These are phyloP conservation scores for Ceratobasidium sp. DNA, from an alignment of 1,284 basidiomycete species.

Conservation along the genomic window DNA sequence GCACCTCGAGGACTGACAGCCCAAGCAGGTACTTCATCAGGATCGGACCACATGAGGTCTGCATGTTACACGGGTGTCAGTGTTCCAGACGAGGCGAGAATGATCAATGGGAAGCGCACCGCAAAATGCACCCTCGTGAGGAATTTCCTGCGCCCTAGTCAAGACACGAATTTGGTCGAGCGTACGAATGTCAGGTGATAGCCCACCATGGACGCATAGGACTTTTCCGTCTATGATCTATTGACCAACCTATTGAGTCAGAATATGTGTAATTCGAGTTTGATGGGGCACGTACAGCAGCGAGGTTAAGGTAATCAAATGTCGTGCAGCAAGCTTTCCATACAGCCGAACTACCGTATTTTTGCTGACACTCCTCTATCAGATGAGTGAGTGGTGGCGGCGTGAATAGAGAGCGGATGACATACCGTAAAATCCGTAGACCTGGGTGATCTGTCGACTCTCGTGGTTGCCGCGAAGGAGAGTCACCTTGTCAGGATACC, in stretches of 20 bases:
- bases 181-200: slow-evolving; percentile 91
- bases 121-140: slow-evolving; percentile 97
- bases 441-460: slow-evolving; percentile 95
- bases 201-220: slow-evolving; percentile 90
- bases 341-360: slow-evolving; percentile 91
- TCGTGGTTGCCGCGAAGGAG: slow-evolving; percentile 95
- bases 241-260: not conserved
- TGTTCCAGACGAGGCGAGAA: not conserved
- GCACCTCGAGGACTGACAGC: slow-evolving; percentile 93
- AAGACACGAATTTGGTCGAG: slow-evolving; percentile 92
- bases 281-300: slow-evolving; percentile 69
- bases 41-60: slow-evolving; percentile 99
- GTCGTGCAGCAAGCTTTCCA: slow-evolving; percentile 97
- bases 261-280: not conserved
- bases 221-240: slow-evolving; percentile 93
- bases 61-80: slow-evolving; percentile 8
- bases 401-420: slow-evolving; percentile 19
- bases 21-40: slow-evolving; percentile 95
- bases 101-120: slow-evolving; percentile 58
- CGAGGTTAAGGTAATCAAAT: slow-evolving; percentile 93
- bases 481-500: slow-evolving; percentile 92
- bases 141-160: slow-evolving; percentile 92
- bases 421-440: slow-evolving; percentile 96
- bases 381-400: not conserved
- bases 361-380: slow-evolving; percentile 93